phyloP scores from a whole-genome alignment of 2,329 filamentous ascomycete species.

The Pseudopyrenochaeta lycopersici region DNA sequence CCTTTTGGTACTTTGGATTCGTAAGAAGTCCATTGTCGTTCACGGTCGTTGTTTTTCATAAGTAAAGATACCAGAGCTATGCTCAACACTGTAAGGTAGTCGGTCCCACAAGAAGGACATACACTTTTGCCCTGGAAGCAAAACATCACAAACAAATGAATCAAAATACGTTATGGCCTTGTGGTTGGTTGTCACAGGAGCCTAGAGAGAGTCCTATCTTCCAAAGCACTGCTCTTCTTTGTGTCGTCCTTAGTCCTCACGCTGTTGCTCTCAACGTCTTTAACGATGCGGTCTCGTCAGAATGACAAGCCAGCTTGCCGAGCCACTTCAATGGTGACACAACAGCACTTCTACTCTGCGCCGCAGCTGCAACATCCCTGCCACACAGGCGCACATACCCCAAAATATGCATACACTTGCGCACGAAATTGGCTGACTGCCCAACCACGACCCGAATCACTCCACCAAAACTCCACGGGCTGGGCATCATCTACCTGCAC shows the following conservation, averaged over 20 bases:
- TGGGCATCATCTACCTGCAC: constrained; percentile 17
- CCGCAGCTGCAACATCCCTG: constrained; percentile 20
- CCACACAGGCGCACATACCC: constrained; percentile 18
- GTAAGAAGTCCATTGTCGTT: constrained; percentile 23
- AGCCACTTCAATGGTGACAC: constrained; percentile 27
- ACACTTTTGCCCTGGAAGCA: constrained; percentile 20
- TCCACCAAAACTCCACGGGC: constrained; percentile 16
- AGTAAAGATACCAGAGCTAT: constrained; percentile 50
- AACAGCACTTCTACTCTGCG: constrained; percentile 11
- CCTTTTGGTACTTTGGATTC: constrained; percentile 16
- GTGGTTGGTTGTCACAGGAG: constrained; percentile 17
- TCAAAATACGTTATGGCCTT: constrained; percentile 16
- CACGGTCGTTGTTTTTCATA: constrained; percentile 37
- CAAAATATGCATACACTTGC: constrained; percentile 21
- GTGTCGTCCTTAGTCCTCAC: constrained; percentile 6
- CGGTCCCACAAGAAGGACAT: constrained; percentile 29
- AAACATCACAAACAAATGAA: constrained; percentile 23
- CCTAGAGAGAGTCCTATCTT: constrained; percentile 20
- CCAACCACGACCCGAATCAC: constrained; percentile 23
- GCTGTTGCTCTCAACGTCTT: background rate
- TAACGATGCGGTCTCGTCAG: background rate
- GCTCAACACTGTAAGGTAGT: constrained; percentile 46
- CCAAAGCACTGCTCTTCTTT: background rate
- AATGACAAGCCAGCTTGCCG: constrained; percentile 13
- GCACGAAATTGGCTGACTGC: constrained; percentile 14